These are phyloP conservation scores for Ogataea polymorpha DNA, from an alignment of 805 yeast genomes.

Conservation along the genomic window DNA sequence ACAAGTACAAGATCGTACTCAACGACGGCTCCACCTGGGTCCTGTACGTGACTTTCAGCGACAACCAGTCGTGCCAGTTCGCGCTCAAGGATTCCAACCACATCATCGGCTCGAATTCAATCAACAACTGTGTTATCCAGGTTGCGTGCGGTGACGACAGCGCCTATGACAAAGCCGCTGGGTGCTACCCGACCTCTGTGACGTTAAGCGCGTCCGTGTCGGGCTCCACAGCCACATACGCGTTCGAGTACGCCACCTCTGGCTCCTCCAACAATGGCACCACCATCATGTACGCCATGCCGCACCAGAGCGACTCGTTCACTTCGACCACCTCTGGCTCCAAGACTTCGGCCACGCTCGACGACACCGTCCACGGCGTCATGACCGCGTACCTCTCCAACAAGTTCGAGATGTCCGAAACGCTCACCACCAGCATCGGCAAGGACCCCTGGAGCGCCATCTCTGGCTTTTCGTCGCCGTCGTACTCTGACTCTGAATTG, in stretches of 20 bases:
- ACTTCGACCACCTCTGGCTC: constrained; percentile 25
- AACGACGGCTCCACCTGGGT: constrained; percentile 59
- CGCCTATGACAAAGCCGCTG: constrained; percentile 60
- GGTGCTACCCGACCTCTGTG: constrained; percentile 53
- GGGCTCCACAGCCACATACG: constrained; percentile 38
- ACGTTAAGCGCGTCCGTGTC: constrained; percentile 40
- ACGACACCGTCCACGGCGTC: constrained; percentile 49
- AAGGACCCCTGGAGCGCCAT: constrained; percentile 59
- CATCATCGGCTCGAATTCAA: constrained; percentile 42
- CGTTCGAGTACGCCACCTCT: constrained; percentile 39
- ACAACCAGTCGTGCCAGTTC: constrained; percentile 33
- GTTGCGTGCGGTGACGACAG: constrained; percentile 47
- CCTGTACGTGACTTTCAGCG: constrained; percentile 53
- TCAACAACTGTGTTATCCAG: constrained; percentile 56
- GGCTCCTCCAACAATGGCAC: constrained; percentile 47
- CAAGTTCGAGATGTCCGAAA: constrained; percentile 40
- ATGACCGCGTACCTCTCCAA: constrained; percentile 45
- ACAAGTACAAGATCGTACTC: constrained; percentile 53
- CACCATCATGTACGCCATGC: constrained; percentile 47
- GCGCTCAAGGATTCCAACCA: constrained; percentile 26
- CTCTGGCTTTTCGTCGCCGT: constrained; percentile 27
- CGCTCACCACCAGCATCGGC: constrained; percentile 39
- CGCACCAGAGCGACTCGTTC: constrained; percentile 47
- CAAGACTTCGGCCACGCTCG: constrained; percentile 37
- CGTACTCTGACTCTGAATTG: constrained; percentile 20